Conservation (phyloP, 129 eudicot genomes). For the Helianthus annuus region HanXRQr2.0-SUNRISE NC_035434.2:120624145-120624644, state of each 20-base stretch:
- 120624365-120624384: slow-evolving; percentile 82
- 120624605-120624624: too few relatives aligned
- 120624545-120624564: neutral
- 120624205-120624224: slow-evolving; percentile 34
- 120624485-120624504: neutral
- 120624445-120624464: too few relatives aligned
- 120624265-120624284: slow-evolving; percentile 68
- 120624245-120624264: slow-evolving; percentile 78
- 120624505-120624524: too few relatives aligned
- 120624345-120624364: slow-evolving; percentile 67
- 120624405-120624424: neutral
- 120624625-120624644: neutral
- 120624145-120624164: slow-evolving; percentile 26
- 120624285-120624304: slow-evolving; percentile 66
- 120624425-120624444: too few relatives aligned
- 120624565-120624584: neutral
- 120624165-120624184: slow-evolving; percentile 2
- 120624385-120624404: neutral
- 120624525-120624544: neutral
- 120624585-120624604: neutral
- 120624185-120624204: slow-evolving; percentile 13
- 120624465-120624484: too few relatives aligned
- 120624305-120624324: slow-evolving; percentile 41
- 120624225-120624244: slow-evolving; percentile 42
- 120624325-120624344: slow-evolving; percentile 63